Evolutionary conservation across 140 eudicot genomes (phyloP).

Genomic region (Bidens hawaiensis): DNA sequence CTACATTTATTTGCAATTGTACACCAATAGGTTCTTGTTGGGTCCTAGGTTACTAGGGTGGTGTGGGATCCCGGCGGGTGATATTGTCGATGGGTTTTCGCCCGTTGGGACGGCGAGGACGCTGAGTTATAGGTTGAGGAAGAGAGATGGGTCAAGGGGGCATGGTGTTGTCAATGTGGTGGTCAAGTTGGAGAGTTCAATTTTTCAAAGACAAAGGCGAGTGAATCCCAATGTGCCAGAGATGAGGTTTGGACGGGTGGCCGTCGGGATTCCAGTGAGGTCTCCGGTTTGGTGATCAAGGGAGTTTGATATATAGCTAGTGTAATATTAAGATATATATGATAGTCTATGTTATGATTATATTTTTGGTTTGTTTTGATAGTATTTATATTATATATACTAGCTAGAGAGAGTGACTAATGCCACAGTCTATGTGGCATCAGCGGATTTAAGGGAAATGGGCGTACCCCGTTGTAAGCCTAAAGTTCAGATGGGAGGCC

Average conservation of each 20-base stretch:
- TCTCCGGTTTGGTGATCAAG: slow-evolving; percentile 9
- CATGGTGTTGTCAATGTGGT: slow-evolving; percentile 56
- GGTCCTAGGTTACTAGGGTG: slow-evolving; percentile 52
- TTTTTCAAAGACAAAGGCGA: slow-evolving; percentile 3
- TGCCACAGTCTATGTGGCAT: no score
- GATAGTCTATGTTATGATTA: neutral
- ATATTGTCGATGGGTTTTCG: slow-evolving; percentile 33
- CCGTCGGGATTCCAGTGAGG: slow-evolving; percentile 37
- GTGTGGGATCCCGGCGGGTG: slow-evolving; percentile 51
- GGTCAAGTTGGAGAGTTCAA: slow-evolving; percentile 33
- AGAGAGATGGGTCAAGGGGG: slow-evolving; percentile 55
- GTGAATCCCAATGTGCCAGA: slow-evolving; percentile 2
- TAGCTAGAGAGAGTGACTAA: no score
- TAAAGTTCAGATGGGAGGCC: no score
- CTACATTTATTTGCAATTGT: slow-evolving; percentile 42
- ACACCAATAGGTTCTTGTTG: slow-evolving; percentile 32
- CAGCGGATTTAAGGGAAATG: no score
- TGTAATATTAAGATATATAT: no score
- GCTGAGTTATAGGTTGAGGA: slow-evolving; percentile 56
- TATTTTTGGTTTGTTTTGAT: no score
- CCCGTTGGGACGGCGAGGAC: slow-evolving; percentile 36
- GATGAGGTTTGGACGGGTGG: slow-evolving; percentile 19
- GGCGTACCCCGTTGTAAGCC: no score
- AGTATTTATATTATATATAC: no score
- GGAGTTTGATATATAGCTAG: neutral